A percentile compares a stretch with the other conserved stretches of the same genome.
Conservation (phyloP, 345 rosid species). For the Balakata baccata region DNA sequence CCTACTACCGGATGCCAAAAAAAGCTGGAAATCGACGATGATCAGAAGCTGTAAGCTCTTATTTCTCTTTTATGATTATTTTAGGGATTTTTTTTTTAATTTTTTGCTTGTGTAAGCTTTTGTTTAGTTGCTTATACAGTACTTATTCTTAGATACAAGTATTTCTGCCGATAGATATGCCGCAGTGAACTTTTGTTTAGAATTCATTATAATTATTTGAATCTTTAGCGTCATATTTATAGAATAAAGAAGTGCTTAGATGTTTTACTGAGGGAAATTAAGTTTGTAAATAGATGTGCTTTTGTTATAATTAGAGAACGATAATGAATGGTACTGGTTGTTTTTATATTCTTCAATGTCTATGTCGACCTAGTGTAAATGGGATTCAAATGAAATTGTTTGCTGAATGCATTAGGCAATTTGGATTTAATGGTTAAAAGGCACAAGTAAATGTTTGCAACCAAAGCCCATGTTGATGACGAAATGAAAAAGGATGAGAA, state of each 20-base stretch:
- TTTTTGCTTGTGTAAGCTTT: background rate
- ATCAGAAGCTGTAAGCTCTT: conserved; percentile 25
- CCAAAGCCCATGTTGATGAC: background rate
- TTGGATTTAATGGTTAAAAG: background rate
- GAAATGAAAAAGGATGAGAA: background rate
- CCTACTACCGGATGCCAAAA: conserved; percentile 29
- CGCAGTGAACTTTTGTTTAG: background rate
- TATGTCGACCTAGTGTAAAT: too few relatives aligned
- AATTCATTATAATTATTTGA: background rate
- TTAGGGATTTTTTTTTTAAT: background rate
- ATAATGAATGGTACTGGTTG: too few relatives aligned
- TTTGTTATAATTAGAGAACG: too few relatives aligned
- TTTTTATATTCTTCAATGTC: too few relatives aligned
- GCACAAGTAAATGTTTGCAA: background rate
- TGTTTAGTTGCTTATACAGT: background rate
- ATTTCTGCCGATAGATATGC: background rate
- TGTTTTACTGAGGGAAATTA: background rate
- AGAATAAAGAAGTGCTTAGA: background rate
- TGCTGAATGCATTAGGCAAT: background rate
- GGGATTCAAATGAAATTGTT: too few relatives aligned
- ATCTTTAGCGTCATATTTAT: background rate
- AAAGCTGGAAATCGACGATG: conserved; percentile 32
- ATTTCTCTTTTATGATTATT: background rate
- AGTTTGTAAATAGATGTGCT: background rate
- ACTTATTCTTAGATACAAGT: background rate